Base-by-base conservation (phyloP, 805 yeast species). In the Saturnispora zaruensis region DNA sequence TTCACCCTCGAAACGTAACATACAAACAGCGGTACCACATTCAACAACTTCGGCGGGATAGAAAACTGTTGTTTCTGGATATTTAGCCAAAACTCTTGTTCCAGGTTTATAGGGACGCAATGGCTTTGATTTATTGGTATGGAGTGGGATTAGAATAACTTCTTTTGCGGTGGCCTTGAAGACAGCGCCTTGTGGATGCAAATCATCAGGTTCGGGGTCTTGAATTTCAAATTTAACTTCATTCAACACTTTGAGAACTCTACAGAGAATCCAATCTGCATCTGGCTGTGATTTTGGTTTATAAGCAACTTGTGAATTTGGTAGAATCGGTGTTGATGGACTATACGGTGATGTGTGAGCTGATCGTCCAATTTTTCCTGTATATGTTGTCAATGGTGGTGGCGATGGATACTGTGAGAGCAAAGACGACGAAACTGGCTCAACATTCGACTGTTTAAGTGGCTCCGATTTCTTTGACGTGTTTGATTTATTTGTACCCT, bases 151-250 rank as follows among this genome's bases (percentile, higher is more conserved):
- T 36, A 85, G 68, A 21, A 87, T 74, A 3, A 87, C 67, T 56
- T 93, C 98, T 60, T 83, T 84, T 75, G 86, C 80, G 20, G 77
- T 82, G 8, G 96, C 89, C 59, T 82, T 84, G 68, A 83, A 93
- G 1, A 85, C 73, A 58, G 84, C 91, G 2, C 96, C 96, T 4
- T 90, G 85, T 51, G 90, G 87, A 54, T 85, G 87, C 57, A 81
- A 77, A 59, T 91, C 98, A 61, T 93, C 99, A 0, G 99, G 98
- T 60, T 93, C 99, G 0, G 98, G 96, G 65, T 93, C 99, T 58
- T 87, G 79, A n/a, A 93, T 90, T 66, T 93, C 98, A 63, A 83
- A 89, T 51, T 78, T 74, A 5, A 56, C 49, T 18, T 65, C 63
- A 32, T 52, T 58, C 13, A 61, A 66, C 3, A 91, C 80, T 56